Evolutionary conservation across 306 rosid species (phyloP), one percentile per base, ranked within the genome.

Genomic region (Casuarina glauca): DNA sequence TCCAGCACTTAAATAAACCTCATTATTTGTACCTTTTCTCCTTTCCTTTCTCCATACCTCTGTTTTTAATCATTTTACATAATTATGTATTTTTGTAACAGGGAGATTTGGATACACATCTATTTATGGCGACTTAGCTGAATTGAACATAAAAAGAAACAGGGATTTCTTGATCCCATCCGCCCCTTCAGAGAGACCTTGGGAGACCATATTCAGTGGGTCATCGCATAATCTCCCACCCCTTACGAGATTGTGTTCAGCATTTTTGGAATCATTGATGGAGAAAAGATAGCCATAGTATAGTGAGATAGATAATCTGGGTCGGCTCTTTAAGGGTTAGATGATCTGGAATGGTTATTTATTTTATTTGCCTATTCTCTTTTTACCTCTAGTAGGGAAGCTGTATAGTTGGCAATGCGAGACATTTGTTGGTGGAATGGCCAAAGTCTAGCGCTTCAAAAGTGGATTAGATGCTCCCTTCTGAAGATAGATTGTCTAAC

Each of bases 121-220:
- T 73, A 68, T 95, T 60, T 95, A 91, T 60, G 96, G 97, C 38
- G 93, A 91, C 83, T 81, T 95, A 32, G 93, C 96, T 0, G 79
- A 81, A 75, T 84, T 87, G 69, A 87, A 92, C 52, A 36, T 80
- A 78, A 86, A 85, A 84, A 87, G 75, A 80, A 85, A 75, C 76
- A 79, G 72, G 73, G 39, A 71, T 48, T 57, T 76, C 6, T 75
- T 72, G n/a, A 68, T 80, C 76, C 82, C 88, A 48, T 85, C 91
- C 43, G 78, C 80, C 74, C 90, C 91, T 69, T 91, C 98, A 19
- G 88, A 84, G 78, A 84, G 97, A 82, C 91, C 97, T 26, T 93
- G 99, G 99, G 97, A 87, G 82, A 90, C 96, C 82, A 84, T 91
- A 73, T 93, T 93, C 76, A 83, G 86, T 75, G 97, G 97, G 10